Evolutionary conservation across 2,329 filamentous ascomycete species (phyloP).

Genomic region (Exophiala aquamarina): DNA sequence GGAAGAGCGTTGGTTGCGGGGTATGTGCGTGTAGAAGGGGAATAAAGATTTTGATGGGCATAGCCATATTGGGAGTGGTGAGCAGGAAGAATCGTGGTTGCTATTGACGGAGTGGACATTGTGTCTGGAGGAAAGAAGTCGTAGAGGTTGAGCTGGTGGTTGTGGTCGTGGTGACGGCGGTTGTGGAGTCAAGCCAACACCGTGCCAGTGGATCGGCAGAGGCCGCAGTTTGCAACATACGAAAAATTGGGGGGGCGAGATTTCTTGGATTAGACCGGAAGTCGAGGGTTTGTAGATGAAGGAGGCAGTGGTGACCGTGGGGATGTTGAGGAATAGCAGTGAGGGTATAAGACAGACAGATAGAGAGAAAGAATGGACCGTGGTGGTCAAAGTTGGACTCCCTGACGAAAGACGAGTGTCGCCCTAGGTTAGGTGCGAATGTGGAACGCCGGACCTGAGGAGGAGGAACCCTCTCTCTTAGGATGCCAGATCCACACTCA

Average conservation of each 20-base stretch:
- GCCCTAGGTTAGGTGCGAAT: constrained; percentile 17
- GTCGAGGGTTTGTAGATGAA: neutral
- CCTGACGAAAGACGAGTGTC: neutral
- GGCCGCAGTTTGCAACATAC: constrained; percentile 20
- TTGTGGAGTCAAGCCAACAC: constrained; percentile 20
- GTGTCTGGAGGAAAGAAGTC: constrained; percentile 10
- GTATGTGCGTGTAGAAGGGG: constrained; percentile 51
- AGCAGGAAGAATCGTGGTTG: constrained; percentile 69
- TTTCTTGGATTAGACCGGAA: neutral
- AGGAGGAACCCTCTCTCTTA: constrained; percentile 7
- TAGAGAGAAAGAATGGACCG: neutral
- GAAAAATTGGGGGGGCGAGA: neutral
- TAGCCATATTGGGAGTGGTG: constrained; percentile 66
- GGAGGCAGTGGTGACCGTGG: neutral
- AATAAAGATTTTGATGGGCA: constrained; percentile 57
- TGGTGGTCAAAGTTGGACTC: neutral
- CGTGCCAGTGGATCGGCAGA: constrained; percentile 18
- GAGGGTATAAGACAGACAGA: neutral
- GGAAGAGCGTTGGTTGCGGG: constrained; percentile 46
- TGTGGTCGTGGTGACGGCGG: constrained; percentile 5
- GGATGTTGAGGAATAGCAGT: too few species aligned
- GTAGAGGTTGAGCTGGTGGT: neutral
- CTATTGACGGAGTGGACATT: constrained; percentile 82
- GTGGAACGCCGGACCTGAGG: constrained; percentile 20
- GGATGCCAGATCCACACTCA: too few species aligned